phyloP scores from a whole-genome alignment of 495 filamentous ascomycete genomes.

The Annulohypoxylon moriforme region DNA sequence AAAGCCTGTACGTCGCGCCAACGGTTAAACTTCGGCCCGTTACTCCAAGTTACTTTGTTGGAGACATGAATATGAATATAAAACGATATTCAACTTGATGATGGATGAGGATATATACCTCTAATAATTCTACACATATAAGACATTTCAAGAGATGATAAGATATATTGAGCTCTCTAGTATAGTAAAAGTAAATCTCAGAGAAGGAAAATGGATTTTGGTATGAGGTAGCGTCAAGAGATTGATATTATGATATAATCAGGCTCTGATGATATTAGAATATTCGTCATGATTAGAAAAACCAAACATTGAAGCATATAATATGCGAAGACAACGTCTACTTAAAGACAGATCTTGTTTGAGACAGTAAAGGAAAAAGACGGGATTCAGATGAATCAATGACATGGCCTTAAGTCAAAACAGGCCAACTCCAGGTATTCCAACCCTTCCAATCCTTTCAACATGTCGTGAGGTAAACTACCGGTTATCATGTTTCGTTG shows the following conservation, averaged over 20 bases:
- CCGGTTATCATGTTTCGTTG: slow-evolving; percentile 17
- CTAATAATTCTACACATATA: not conserved
- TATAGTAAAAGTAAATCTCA: not conserved
- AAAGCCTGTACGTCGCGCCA: slow-evolving; percentile 18
- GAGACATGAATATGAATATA: not conserved
- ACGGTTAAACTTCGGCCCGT: slow-evolving; percentile 44
- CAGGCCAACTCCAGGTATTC: not conserved
- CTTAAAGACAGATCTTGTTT: not conserved
- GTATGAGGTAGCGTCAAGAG: slow-evolving; percentile 1
- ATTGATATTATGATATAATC: not conserved
- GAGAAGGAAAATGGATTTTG: not conserved
- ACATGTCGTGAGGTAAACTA: slow-evolving; percentile 29
- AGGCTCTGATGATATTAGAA: not conserved
- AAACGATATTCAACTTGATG: not conserved
- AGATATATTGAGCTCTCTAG: not conserved
- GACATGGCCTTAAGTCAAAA: not conserved
- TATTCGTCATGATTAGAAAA: not conserved
- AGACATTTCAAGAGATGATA: slow-evolving; percentile 5
- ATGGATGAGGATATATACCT: not conserved
- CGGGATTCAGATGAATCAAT: slow-evolving; percentile 7
- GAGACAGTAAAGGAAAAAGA: not conserved
- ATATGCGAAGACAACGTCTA: not conserved
- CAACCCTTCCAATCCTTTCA: not conserved
- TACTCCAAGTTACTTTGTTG: not conserved
- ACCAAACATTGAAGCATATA: slow-evolving; percentile 6